Evolutionary conservation across 345 rosid species (phyloP), one percentile per base, ranked within the genome.

Genomic region (Kandelia obovata): DNA sequence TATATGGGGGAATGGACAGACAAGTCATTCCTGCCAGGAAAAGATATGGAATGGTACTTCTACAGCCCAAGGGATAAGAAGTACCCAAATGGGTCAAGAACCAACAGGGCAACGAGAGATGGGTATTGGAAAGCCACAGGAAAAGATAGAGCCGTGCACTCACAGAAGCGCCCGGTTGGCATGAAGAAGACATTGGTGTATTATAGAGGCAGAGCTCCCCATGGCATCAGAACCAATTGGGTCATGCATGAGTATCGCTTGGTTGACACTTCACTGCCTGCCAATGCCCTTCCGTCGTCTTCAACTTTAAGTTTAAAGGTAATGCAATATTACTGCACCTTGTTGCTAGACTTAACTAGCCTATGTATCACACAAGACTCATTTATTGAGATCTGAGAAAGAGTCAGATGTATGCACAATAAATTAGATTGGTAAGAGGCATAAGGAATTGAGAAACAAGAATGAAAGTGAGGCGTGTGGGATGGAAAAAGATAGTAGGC

Each of bases 61-160:
- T 89, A 84, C 31, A 87, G 95, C 73, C 86, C 83, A 32, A 85
- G 95, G 71, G 95, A 89, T 58, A 89, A 80, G 82, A 89, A 89
- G 71, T 89, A 89, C 67, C 95, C 95, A 6, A 89, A 89, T 64
- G 95, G 95, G 3, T 87, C 92, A 20, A 84, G 95, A 71, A 89
- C 92, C 0, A 89, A 89, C 76, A 76, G 95, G 61, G 95, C 95
- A 7, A 89, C 95, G 1, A 72, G 83, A 64, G 89, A 68, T 17
- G 95, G 95, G 17, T 87, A 89, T 62, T 89, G 95, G 95, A 89
- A 89, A 64, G 95, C 95, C 34, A 89, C 95, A 2, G 95, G 95
- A 9, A 89, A 89, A 65, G 93, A 88, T 25, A 62, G 81, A 62
- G 1, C 66, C 2, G 83, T 89, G 1, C 81, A 80, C 21, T 85